These are phyloP conservation scores for Penicillium sp. DNA, from an alignment of 2,329 filamentous ascomycete species.

Conservation along the genomic window DNA sequence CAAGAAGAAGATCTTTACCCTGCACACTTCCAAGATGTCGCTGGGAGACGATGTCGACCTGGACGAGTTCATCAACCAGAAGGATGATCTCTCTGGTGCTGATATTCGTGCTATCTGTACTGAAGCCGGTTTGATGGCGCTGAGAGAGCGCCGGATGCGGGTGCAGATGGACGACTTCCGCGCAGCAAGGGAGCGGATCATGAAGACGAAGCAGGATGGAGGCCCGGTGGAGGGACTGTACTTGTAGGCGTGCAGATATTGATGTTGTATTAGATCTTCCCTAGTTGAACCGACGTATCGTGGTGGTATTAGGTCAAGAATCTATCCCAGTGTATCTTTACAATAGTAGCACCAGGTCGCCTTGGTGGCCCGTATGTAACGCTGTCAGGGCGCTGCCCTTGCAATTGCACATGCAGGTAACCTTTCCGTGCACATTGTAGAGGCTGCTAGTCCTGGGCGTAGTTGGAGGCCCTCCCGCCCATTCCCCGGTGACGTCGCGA, in stretches of 20 bases:
- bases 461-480: too few species aligned
- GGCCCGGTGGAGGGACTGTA: slow-evolving; percentile 91
- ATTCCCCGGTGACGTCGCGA: too few species aligned
- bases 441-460: too few species aligned
- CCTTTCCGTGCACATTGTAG: too few species aligned
- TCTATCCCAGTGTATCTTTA: too few species aligned
- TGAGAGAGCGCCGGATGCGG: slow-evolving; percentile 90
- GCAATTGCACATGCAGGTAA: too few species aligned
- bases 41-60: slow-evolving; percentile 93
- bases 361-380: too few species aligned
- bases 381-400: too few species aligned
- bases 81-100: slow-evolving; percentile 91
- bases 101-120: slow-evolving; percentile 99
- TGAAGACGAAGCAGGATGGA: slow-evolving; percentile 97
- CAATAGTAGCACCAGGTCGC: too few species aligned
- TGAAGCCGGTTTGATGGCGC: slow-evolving; percentile 85
- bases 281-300: too few species aligned
- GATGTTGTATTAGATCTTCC: too few species aligned
- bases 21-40: slow-evolving; percentile 98
- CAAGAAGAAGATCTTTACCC: slow-evolving; percentile 92
- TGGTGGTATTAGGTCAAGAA: too few species aligned
- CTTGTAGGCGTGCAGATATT: slow-evolving; percentile 71
- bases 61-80: slow-evolving; percentile 96
- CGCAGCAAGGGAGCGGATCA: slow-evolving; percentile 78
- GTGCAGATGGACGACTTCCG: slow-evolving; percentile 99